Evolutionary conservation across 352 stramenopile genomes (phyloP), one percentile per base, ranked within the genome.

Genomic region (Globisporangium orthogonon): DNA sequence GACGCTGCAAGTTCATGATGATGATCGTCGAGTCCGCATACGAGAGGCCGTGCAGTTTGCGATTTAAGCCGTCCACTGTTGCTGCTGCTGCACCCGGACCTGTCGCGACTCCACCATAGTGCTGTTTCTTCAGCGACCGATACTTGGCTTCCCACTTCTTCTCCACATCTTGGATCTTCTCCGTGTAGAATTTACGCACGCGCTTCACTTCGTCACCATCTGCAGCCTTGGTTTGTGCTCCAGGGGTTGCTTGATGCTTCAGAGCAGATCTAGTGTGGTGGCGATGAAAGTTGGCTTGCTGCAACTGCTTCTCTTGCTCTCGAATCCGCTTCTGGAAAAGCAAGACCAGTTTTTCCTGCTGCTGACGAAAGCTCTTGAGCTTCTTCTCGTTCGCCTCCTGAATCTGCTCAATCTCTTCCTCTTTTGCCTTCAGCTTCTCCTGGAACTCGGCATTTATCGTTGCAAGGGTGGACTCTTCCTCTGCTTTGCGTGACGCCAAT

Each of bases 111-210:
- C 62, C 63, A 45, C 60, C 58, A 45, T 61, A 74, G 28, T 72
- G 63, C 44, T 85, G 76, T 52, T 82, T 86, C 31, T 72, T 74
- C n/a, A 85, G 44, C 10, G 74, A 60, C 4, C 73, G 70, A 56
- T 84, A 85, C 52, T 88, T 90, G 48, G 70, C 62, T 41, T 86
- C 76, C 83, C 78, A 91, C 54, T 86, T 90, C 39, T 69, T 70
- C 64, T 92, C 76, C 11, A 91, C 17, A 47, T 88, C 80, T 60
- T 89, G 86, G 29, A 90, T 78, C 58, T 92, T 92, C 46, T 82
- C 71, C 0, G 67, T 70, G 62, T 89, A 92, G 33, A 92, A 91
- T n/a, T 67, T 66, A 18, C 80, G 78, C 2, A 92, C 70, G 37
- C 79, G 78, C 35, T 71, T 54, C 4, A 83, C 45, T 43, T 86